Evolutionary conservation across 257 asterid species (phyloP), one percentile per base, ranked within the genome.

Genomic region (Petunia axillaris): DNA sequence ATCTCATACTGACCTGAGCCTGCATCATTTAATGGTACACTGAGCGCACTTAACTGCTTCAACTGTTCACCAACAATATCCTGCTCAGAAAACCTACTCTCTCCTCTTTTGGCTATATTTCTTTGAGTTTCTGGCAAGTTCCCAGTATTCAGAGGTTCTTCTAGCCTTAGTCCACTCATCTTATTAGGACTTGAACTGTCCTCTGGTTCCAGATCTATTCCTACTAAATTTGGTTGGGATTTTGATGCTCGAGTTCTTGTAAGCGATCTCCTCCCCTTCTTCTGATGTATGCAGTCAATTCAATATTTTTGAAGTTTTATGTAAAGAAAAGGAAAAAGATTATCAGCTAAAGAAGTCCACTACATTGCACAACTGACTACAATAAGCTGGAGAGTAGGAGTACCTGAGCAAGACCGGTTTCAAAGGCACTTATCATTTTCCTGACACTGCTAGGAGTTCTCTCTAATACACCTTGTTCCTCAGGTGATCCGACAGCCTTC

Each of bases 391-490:
- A 82, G 43, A 54, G 59, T 73, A 8, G 80, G 79, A 80, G 77
- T 90, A 95, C 99, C 98, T 95, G 90, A 88, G 82, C 57, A 81
- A 80, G 82, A 71, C 83, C 81, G 62, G 73, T 89, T 81, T 93
- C 97, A 25, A 95, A 93, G 76, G 97, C 97, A 85, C 90, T 90
- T 75, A 92, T 90, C 93, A 93, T 89, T 85, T 92, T 95, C 85
- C 83, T 89, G 84, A 95, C 97, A 67, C 75, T 90, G 90, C 94
- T 90, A 64, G 90, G 88, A 85, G 77, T 84, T 87, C 62, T 88
- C 81, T 84, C 66, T 64, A 50, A 50, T 39, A 82, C 83, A 80
- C 70, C 84, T 82, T 81, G 90, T 65, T 81, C 77, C 68, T 54
- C 86, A 44, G 86, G 74, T 53, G 81, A 76, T 67, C 83, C 88